Evolutionary conservation across 306 rosid species (phyloP), one percentile per base, ranked within the genome.

Genomic region (Argentina anserina): DNA sequence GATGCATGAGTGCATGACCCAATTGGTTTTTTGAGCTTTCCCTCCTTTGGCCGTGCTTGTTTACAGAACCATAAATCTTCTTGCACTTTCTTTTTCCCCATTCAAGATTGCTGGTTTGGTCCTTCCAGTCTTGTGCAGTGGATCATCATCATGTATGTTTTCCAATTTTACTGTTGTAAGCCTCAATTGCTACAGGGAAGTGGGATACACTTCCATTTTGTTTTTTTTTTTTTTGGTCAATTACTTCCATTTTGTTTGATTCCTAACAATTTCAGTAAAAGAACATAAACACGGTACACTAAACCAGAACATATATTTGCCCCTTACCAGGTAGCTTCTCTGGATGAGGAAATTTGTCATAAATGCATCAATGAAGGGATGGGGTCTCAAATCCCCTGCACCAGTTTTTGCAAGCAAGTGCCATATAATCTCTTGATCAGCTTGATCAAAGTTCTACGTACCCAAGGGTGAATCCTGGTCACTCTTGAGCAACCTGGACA

Each of bases 1-100:
- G 97, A 76, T 92, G 97, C 91, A n/a, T n/a, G n/a, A n/a, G n/a
- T n/a, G n/a, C n/a, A 88, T 88, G n/a, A 88, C 89, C 96, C 96
- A 89, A 58, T 87, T 92, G 43, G 97, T 90, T 80, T 92, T 92
- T 83, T 81, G 91, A 20, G 92, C 17, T 83, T 81, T 90, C 25
- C 89, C 92, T 67, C 96, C 98, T 78, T 59, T 65, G 9, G 43
- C 75, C 40, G 29, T 55, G 78, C 77, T 83, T 68, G 65, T 81
- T 76, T 92, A 90, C 33, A 92, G 86, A 84, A 92, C 98, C 97
- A 92, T 83, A 69, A n/a, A 92, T 88, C 79, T 92, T 92, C 83
- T 92, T 90, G 67, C 90, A 92, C 43, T 92, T 97, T 75, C 61
- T 81, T 66, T 84, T 75, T 81, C 79, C 50, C 92, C 91, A 58